Percentiles rank a stretch among this genome's conserved stretches.
Evolutionary conservation across 2,329 filamentous ascomycete genomes (phyloP).

Genomic region (Penicillium sp.): DNA sequence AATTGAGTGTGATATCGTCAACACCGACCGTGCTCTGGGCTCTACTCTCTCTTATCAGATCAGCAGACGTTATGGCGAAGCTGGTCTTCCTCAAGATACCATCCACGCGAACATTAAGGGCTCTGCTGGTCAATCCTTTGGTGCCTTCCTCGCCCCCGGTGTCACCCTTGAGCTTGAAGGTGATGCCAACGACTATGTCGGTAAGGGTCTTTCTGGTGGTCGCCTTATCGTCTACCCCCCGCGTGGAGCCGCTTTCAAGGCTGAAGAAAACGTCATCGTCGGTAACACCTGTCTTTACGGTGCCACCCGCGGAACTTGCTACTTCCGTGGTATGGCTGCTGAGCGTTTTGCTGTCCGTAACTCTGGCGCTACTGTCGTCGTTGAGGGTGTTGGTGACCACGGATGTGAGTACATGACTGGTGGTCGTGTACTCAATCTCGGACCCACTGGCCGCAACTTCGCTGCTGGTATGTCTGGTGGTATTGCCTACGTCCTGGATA

Average conservation of each 20-base stretch:
- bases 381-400: constrained; percentile 94
- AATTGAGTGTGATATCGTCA: constrained; percentile 94
- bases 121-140: constrained; percentile 94
- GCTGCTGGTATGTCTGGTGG: constrained; percentile 98
- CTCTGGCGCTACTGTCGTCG: constrained; percentile 92
- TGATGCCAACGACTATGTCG: constrained; percentile 94
- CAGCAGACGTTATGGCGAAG: constrained; percentile 86
- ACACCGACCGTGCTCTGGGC: constrained; percentile 91
- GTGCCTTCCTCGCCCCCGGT: constrained; percentile 89
- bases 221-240: constrained; percentile 92
- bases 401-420: constrained; percentile 99
- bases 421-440: constrained; percentile 82
- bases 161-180: constrained; percentile 93
- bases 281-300: constrained; percentile 96
- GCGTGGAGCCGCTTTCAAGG: constrained; percentile 86
- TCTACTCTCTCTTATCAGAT: constrained; percentile 95
- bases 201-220: constrained; percentile 91
- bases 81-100: constrained; percentile 84
- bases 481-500: constrained; percentile 91
- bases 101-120: constrained; percentile 96
- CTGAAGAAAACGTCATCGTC: constrained; percentile 91
- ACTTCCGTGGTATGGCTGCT: constrained; percentile 94
- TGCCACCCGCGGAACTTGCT: constrained; percentile 85
- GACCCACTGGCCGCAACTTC: constrained; percentile 91
- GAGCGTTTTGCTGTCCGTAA: constrained; percentile 97